phyloP scores from a whole-genome alignment of 106 monocot genomes.

The Apostasia shenzhenica region DNA sequence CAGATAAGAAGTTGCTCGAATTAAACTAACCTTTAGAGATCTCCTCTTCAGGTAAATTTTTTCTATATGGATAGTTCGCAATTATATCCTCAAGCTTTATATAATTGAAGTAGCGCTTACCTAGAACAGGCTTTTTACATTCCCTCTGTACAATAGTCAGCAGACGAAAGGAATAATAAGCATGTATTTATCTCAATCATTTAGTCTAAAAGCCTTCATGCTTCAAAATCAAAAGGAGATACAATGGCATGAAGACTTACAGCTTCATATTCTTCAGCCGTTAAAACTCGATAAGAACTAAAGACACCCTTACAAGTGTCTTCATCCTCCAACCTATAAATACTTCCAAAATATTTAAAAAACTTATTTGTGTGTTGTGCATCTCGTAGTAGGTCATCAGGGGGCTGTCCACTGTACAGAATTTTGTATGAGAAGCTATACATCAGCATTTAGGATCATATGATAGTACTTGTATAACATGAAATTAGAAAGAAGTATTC shows the following conservation, averaged over 20 bases:
- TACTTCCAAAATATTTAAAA: slow-evolving; percentile 72
- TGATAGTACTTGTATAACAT: no score
- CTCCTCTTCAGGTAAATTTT: slow-evolving; percentile 69
- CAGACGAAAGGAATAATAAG: slow-evolving; percentile 1
- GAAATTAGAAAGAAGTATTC: no score
- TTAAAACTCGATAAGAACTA: slow-evolving; percentile 58
- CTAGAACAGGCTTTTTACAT: slow-evolving; percentile 61
- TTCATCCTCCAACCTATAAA: slow-evolving; percentile 41
- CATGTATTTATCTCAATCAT: slow-evolving; percentile 4
- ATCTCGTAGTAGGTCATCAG: slow-evolving; percentile 70
- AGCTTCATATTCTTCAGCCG: slow-evolving; percentile 78
- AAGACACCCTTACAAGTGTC: slow-evolving; percentile 17
- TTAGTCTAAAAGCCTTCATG: neutral
- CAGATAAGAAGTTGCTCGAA: neutral
- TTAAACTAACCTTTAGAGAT: slow-evolving; percentile 53
- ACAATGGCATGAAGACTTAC: slow-evolving; percentile 39
- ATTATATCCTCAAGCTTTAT: slow-evolving; percentile 79
- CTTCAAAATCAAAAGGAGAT: neutral
- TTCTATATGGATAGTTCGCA: slow-evolving; percentile 69
- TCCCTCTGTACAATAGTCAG: slow-evolving; percentile 47
- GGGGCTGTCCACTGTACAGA: slow-evolving; percentile 81
- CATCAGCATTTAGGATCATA: neutral
- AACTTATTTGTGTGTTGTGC: slow-evolving; percentile 78
- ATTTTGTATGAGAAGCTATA: neutral
- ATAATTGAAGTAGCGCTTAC: slow-evolving; percentile 76